These are phyloP conservation scores for Schizophyllum amplum DNA, from an alignment of 1,284 basidiomycete genomes.

Conservation along the genomic window DNA sequence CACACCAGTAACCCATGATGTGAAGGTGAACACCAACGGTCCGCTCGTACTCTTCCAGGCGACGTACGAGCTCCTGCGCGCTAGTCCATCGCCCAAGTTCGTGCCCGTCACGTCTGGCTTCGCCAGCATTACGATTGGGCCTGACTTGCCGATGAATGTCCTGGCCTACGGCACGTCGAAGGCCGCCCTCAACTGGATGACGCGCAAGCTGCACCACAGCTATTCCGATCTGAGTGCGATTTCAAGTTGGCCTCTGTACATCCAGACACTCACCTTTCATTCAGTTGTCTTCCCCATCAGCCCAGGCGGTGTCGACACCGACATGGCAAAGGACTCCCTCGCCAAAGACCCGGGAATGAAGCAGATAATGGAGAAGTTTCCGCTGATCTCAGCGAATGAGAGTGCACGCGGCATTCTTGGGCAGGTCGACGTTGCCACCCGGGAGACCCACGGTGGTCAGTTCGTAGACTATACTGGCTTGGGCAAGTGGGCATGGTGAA, in stretches of 20 bases:
- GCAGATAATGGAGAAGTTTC: not conserved
- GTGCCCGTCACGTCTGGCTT: not conserved
- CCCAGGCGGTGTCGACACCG: not conserved
- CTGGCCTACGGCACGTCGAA: not conserved
- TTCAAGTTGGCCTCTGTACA: not conserved
- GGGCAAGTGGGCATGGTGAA: not conserved
- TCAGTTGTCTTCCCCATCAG: not conserved
- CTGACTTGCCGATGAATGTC: not conserved
- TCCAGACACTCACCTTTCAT: not conserved
- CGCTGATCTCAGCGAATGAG: not conserved
- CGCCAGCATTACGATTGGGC: not conserved
- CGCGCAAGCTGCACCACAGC: not conserved
- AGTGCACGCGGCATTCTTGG: not conserved
- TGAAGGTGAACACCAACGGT: constrained; percentile 2
- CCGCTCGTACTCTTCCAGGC: constrained; percentile 4
- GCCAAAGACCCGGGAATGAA: not conserved
- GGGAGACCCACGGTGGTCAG: not conserved
- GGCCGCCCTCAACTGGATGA: not conserved
- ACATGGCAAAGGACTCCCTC: not conserved
- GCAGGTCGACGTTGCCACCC: not conserved
- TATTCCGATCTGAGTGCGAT: not conserved
- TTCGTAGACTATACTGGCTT: not conserved
- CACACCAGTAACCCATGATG: not conserved
- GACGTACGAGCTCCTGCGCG: constrained; percentile 1
- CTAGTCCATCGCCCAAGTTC: not conserved